Conservation (phyloP, 2,329 filamentous ascomycete genomes). For the Aspergillus sp. region DNA sequence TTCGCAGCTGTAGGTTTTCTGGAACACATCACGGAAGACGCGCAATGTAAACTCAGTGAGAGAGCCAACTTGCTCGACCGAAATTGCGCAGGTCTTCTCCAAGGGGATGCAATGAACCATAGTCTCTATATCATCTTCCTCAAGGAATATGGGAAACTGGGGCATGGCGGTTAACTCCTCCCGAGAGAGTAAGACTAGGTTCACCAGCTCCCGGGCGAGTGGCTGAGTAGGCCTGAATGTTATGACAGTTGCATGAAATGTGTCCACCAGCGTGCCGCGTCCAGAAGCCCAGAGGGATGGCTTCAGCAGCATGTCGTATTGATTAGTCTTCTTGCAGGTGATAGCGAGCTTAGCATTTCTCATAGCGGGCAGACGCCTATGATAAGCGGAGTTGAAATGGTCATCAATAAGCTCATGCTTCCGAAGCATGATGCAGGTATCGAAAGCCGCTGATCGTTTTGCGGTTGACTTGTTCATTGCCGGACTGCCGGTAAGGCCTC, state of each 20-base stretch:
- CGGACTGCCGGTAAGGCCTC: slow-evolving; percentile 65
- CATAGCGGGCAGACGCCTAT: slow-evolving; percentile 75
- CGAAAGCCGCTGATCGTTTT: slow-evolving; percentile 87
- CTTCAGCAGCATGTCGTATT: slow-evolving; percentile 79
- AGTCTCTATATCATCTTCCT: slow-evolving; percentile 64
- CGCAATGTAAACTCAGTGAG: slow-evolving; percentile 75
- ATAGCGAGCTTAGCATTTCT: slow-evolving; percentile 85
- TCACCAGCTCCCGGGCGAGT: slow-evolving; percentile 63
- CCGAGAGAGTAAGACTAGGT: slow-evolving; percentile 74
- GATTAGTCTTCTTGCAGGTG: slow-evolving; percentile 73
- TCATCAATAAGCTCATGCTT: slow-evolving; percentile 71
- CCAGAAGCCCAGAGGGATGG: slow-evolving; percentile 70
- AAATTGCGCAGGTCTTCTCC: slow-evolving; percentile 32
- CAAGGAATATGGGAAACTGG: slow-evolving; percentile 73
- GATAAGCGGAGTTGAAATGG: slow-evolving; percentile 73
- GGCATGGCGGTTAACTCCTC: slow-evolving; percentile 67
- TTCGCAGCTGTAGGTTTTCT: slow-evolving; percentile 76
- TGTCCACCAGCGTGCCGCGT: slow-evolving; percentile 50
- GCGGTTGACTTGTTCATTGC: slow-evolving; percentile 74
- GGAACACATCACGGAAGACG: slow-evolving; percentile 83
- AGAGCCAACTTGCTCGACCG: slow-evolving; percentile 52
- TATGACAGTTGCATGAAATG: slow-evolving; percentile 67
- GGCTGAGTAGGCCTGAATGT: slow-evolving; percentile 60
- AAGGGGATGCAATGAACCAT: slow-evolving; percentile 58
- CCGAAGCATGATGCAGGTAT: slow-evolving; percentile 73